Percentiles rank a stretch among this genome's conserved stretches.
Evolutionary conservation across 257 asterid species (phyloP).

Genomic region (Nyctanthes arbortristis): DNA sequence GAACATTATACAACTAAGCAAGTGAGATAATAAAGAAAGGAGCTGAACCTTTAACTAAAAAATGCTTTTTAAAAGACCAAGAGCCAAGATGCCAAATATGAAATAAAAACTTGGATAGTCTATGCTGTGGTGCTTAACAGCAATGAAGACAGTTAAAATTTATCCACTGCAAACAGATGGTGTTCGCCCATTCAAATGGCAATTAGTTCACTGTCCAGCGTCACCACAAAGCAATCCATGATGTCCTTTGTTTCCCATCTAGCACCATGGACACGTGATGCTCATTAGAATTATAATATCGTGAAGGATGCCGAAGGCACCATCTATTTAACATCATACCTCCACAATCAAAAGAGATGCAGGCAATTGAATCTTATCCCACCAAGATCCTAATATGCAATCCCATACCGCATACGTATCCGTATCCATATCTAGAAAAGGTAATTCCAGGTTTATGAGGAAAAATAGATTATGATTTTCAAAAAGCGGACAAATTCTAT

Average conservation of each 20-base stretch:
- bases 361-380: constrained; percentile 73
- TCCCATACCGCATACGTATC: constrained; percentile 81
- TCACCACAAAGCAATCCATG: constrained; percentile 74
- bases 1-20: constrained; percentile 31
- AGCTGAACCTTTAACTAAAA: constrained; percentile 38
- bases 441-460: constrained; percentile 44
- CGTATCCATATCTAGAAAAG: constrained; percentile 76
- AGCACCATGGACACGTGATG: constrained; percentile 88
- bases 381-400: constrained; percentile 76
- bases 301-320: constrained; percentile 66
- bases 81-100: constrained; percentile 44
- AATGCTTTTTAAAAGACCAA: constrained; percentile 38
- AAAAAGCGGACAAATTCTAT: constrained; percentile 22
- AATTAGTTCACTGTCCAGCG: constrained; percentile 78
- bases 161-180: constrained; percentile 55
- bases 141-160: constrained; percentile 38
- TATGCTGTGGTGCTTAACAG: constrained; percentile 41
- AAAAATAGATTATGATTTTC: constrained; percentile 23
- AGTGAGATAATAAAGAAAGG: constrained; percentile 38
- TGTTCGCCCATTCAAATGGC: constrained; percentile 58
- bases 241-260: constrained; percentile 76
- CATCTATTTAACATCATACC: constrained; percentile 76
- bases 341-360: constrained; percentile 72
- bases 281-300: constrained; percentile 78
- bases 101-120: constrained; percentile 35